Base-by-base conservation (phyloP, 2,329 filamentous ascomycete species). In the Calonectria ilicicola region DNA sequence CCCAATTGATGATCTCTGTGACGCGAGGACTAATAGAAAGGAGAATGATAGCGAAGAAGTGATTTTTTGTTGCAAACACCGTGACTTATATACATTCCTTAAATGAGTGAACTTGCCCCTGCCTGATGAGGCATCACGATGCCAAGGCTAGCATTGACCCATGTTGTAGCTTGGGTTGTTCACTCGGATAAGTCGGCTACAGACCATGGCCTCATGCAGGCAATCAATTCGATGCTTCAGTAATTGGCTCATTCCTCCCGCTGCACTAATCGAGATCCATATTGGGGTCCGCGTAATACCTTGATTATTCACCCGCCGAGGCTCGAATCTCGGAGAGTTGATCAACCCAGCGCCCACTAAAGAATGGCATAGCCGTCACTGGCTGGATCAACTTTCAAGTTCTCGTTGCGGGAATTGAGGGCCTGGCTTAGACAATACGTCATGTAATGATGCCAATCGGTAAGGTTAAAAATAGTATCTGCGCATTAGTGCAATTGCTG, bases 131-230 rank as follows among this genome's bases (percentile, higher is more conserved):
- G 29, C 14, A 65, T 42, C 12, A 7, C 29, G 21, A n/a, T 27
- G 32, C 32, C 26, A 51, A n/a, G 32, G 17, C 21, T n/a, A 40
- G 32, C 23, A 38, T 26, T 65, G 32, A 12, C 32, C 38, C 58
- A 40, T 47, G 46, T 17, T 29, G 15, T 15, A 27, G 42, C 63
- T 51, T 60, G 21, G 12, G 32, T 65, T 32, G n/a, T 8, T 27
- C 19, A 26, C 12, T 9, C 63, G 63, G 63, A 29, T 65, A 65
- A 51, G 6, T 51, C 63, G 63, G 63, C 63, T 32, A 42, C 63
- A 19, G 5, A 14, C 21, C 17, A 27, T 42, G 44, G 42, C 63
- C 63, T 51, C 63, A 65, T 65, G 63, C 44, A 65, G 29, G 63
- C 26, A 53, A 27, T 65, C 29, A 51, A 63, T 63, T 63, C 12